Conservation (phyloP, 805 yeast species). For the Metschnikowia lunata region DNA sequence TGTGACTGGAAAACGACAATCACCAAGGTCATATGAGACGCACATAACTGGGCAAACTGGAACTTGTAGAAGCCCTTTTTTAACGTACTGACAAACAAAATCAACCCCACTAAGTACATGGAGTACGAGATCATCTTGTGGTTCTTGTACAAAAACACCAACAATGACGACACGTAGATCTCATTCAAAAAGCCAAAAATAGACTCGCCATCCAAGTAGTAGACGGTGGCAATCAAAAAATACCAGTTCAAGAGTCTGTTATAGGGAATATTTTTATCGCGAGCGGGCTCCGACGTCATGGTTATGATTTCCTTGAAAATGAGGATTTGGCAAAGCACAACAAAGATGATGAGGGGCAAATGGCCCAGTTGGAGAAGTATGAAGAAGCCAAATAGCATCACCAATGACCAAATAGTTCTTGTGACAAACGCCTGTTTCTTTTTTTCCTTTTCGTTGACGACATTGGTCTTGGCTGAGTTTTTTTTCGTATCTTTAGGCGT, state of each 20-base stretch:
- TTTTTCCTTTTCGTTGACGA: constrained; percentile 25
- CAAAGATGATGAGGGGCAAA: constrained; percentile 67
- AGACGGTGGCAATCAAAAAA: constrained; percentile 79
- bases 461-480: neutral
- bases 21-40: constrained; percentile 89
- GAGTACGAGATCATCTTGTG: constrained; percentile 84
- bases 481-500: no score
- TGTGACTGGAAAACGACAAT: constrained; percentile 93
- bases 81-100: constrained; percentile 82
- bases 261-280: constrained; percentile 77
- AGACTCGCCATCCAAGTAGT: constrained; percentile 84
- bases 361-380: constrained; percentile 78
- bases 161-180: constrained; percentile 44
- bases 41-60: constrained; percentile 91
- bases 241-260: constrained; percentile 90
- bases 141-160: constrained; percentile 62
- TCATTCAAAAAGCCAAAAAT: constrained; percentile 64
- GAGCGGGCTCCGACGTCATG: constrained; percentile 77
- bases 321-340: constrained; percentile 69
- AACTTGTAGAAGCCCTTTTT: constrained; percentile 85
- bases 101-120: constrained; percentile 80
- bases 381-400: constrained; percentile 72
- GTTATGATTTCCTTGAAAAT: constrained; percentile 90
- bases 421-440: constrained; percentile 81
- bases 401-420: constrained; percentile 88